These are phyloP conservation scores for Pseudogymnoascus sp. DNA, from an alignment of 2,329 filamentous ascomycete genomes.

Conservation along the genomic window DNA sequence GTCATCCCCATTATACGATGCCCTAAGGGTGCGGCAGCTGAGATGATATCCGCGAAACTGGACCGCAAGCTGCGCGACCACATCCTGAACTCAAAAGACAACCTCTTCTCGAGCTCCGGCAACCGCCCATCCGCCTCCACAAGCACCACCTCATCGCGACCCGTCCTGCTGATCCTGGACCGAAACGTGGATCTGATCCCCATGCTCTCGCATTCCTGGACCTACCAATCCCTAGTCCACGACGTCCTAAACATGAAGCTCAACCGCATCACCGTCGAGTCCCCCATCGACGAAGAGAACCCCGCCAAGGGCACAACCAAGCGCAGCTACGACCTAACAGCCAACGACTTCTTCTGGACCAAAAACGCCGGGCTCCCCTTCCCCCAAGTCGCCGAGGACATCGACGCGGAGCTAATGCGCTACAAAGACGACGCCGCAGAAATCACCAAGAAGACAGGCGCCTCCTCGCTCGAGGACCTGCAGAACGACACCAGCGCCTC, in stretches of 20 bases:
- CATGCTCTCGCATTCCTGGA: slow-evolving; percentile 98
- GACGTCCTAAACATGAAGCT: slow-evolving; percentile 72
- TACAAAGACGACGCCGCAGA: slow-evolving; percentile 95
- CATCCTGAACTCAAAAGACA: slow-evolving; percentile 95
- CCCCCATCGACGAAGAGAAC: slow-evolving; percentile 68
- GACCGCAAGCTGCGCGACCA: slow-evolving; percentile 95
- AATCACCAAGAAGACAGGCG: slow-evolving; percentile 90
- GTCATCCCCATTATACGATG: slow-evolving; percentile 93
- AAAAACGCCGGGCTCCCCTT: slow-evolving; percentile 88
- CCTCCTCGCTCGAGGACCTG: slow-evolving; percentile 84
- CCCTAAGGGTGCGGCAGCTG: slow-evolving; percentile 84
- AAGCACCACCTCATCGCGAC: slow-evolving; percentile 61
- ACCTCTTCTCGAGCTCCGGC: slow-evolving; percentile 64
- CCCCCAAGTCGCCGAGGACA: slow-evolving; percentile 92
- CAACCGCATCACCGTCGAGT: slow-evolving; percentile 90
- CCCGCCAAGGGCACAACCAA: slow-evolving; percentile 69
- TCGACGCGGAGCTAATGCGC: slow-evolving; percentile 82
- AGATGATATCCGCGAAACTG: slow-evolving; percentile 87
- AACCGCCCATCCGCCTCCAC: slow-evolving; percentile 50
- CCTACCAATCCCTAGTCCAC: slow-evolving; percentile 74
- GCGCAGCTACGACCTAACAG: slow-evolving; percentile 80
- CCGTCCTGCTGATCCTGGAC: slow-evolving; percentile 88
- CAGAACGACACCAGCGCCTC: slow-evolving; percentile 82
- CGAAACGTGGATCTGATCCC: slow-evolving; percentile 92
- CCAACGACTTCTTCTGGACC: slow-evolving; percentile 93